Base-by-base conservation (phyloP, 2,329 filamentous ascomycete species). In the Penicillium sclerotiorum region DNA sequence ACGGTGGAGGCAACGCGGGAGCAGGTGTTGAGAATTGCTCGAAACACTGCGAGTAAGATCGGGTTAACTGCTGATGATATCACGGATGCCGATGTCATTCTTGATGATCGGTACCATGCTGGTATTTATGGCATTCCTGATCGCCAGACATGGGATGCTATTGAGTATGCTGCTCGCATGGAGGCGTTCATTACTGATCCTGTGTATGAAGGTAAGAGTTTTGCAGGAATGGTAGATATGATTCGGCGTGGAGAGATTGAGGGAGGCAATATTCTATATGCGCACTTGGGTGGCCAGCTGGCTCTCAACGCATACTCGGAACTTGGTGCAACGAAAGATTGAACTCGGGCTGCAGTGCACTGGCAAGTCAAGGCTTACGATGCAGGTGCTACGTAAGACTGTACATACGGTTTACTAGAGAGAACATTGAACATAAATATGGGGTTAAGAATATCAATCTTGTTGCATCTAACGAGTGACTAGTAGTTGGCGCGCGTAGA, bases 131-230 rank as follows among this genome's bases (percentile, higher is more conserved):
- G 87, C 2, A 77, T 88, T 49, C 84, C 86, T 0, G 84, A 87
- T 57, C 71, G 82, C 65, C 73, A 74, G 60, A 90, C 87, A 1
- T 77, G 86, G 42, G 83, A 83, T 25, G 86, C 86, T 0, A 89
- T 90, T 64, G 80, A 80, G 66, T 84, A 87, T 62, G 84, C 83
- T 5, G 87, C 87, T 0, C 68, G 74, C 50, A 88, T 82, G 1
- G 87, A 90, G 72, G 87, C 81, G 0, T 85, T 90, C 59, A 87
- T 90, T 55, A 89, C 86, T 0, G 87, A 90, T 63, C 87, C 86
- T 0, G 87, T 90, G 1, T 90, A 90, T 61, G 86, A 89, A 71
- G 87, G 87, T 1, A 90, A 90, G 79, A 87, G 83, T 58, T 71
- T 90, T 66, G 85, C 85, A 4, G 87, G 86, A 0, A 79, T 89